phyloP scores from a whole-genome alignment of 164 flowering plant genomes.

The Chimonanthus praecox region DNA sequence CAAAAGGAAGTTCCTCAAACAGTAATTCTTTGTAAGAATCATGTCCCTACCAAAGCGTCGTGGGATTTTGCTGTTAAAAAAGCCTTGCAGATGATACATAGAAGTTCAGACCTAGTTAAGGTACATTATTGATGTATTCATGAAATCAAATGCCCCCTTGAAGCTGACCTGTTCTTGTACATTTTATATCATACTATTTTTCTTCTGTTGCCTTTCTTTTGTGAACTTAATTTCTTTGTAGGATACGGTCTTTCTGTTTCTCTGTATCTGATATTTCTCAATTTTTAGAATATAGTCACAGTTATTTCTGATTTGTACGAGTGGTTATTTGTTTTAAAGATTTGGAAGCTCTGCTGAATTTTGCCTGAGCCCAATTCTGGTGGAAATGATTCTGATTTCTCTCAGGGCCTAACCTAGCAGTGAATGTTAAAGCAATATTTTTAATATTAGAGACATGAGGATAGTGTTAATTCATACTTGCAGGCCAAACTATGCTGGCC shows the following conservation, averaged over 20 bases:
- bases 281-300: too few species aligned
- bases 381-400: too few species aligned
- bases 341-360: too few species aligned
- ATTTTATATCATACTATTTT: not conserved
- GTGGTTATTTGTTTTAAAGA: too few species aligned
- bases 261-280: too few species aligned
- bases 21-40: conserved; percentile 40
- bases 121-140: conserved; percentile 22
- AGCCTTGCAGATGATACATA: conserved; percentile 60
- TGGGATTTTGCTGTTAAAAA: conserved; percentile 69
- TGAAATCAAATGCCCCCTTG: not conserved
- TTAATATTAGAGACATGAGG: too few species aligned
- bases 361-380: too few species aligned
- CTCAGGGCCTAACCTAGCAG: too few species aligned
- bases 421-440: too few species aligned
- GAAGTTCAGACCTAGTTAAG: conserved; percentile 59
- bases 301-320: too few species aligned
- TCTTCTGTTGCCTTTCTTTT: not conserved
- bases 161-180: not conserved
- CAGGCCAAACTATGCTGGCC: too few species aligned
- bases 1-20: conserved; percentile 34
- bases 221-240: not conserved
- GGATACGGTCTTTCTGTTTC: not conserved
- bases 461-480: too few species aligned
- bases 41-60: conserved; percentile 45